Base-by-base conservation (phyloP, 2,329 filamentous ascomycete species). In the Cladosporium sphaerospermum region DNA sequence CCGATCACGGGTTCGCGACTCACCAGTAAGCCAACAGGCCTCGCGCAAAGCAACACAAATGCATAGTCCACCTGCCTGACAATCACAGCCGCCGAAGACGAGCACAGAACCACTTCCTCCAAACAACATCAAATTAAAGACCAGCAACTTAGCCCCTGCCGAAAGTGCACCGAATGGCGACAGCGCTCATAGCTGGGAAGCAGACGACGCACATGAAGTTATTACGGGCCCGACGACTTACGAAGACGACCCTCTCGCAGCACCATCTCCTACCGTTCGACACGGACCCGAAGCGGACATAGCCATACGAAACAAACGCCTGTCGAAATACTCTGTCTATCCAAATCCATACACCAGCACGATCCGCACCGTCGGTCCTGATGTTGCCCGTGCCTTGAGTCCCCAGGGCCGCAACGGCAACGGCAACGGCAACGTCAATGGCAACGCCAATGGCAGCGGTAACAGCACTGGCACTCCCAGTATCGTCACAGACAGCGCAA, bases 81-180 rank as follows among this genome's bases (percentile, higher is more conserved):
- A 61, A 61, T 57, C 56, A 62, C 59, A 61, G 62, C 51, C 54
- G 57, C 59, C 58, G 58, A 41, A 36, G 43, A 40, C 31, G 32
- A 39, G 37, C 39, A 14, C 40, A 31, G 19, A 31, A 14, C 42
- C 42, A 23, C 10, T 32, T 8, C 19, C 42, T 9, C 23, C 23
- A 28, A 50, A 50, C 39, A 31, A 31, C 31, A 50, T 50, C 23
- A 50, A 34, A 19, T 7, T 51, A 44, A 45, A 54, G 23, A 54
- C 52, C 1, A 49, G 45, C 10, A 49, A 54, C 39, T 40, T 54
- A 14, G 33, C 40, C 9, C 23, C 41, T 9, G 19, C 45, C 31
- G 36, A 44, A 31, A 40, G n/a, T 19, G 34, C 18, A 3, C 52
- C 52, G 10, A 49, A 48, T n/a, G 33, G 42, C 19, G 45, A 45